Base-by-base conservation (phyloP, 257 asterid genomes). In the Salvia splendens region DNA sequence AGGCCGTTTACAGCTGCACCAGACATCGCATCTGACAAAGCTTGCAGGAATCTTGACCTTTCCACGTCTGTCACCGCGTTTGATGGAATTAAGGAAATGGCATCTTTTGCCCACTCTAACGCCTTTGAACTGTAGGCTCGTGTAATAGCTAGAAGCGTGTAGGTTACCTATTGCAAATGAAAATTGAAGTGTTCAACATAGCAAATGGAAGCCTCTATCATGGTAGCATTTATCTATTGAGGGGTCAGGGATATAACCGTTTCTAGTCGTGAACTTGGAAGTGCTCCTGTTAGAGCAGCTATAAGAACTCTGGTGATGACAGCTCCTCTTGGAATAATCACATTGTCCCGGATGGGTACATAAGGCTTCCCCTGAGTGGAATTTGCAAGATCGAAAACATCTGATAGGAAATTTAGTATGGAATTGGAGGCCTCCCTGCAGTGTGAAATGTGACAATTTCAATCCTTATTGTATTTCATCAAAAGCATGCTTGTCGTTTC, bases 371-470 rank as follows among this genome's bases (percentile, higher is more conserved):
- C 96, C 0, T 80, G 87, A 63, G 74, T 73, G 14, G 97, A 82
- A 78, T 86, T 90, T 56, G 85, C 84, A 69, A 86, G 78, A 79
- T 93, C 96, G 59, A 93, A 90, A 59, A 87, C 85, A 75, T 91
- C 99, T 0, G 89, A 80, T 65, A 90, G 81, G 80, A 93, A 93
- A 64, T 73, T 87, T 78, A 93, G 73, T 78, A 93, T 88, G 64
- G 97, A 93, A 70, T 90, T 91, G 65, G 92, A 94, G 64, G 99
- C 99, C 77, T 91, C 99, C 92, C 99, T 94, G 95, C 87, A 1
- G 76, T 20, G 24, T 48, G 67, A 75, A 65, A 69, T 3, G 9
- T 52, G 68, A 47, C 57, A 53, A n/a, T 15, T 69, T 78, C 54
- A 68, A 58, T 52, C 28, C 30, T 64, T 51, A 35, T 35, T 35